Conservation (phyloP, 768 basidiomycete species). For the Trametes villosa region DNA sequence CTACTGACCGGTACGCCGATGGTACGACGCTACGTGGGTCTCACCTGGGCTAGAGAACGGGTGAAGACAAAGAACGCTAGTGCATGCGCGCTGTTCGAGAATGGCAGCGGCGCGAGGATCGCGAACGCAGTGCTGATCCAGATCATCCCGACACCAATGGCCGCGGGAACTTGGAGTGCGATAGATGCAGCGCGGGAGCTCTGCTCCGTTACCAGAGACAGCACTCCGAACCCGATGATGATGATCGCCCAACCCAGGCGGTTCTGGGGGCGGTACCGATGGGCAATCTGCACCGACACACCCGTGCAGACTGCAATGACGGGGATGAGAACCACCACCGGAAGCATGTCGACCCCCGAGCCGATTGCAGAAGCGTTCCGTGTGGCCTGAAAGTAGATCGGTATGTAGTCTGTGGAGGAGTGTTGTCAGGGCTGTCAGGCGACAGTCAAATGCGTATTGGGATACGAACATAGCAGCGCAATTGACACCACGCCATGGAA, state of each 20-base stretch:
- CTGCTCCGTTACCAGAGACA: constrained; percentile 34
- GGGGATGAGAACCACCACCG: constrained; percentile 37
- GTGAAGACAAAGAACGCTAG: constrained; percentile 37
- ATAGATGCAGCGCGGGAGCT: constrained; percentile 21
- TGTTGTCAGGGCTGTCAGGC: not conserved
- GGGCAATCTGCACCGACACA: constrained; percentile 29
- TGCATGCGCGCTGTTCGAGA: constrained; percentile 39
- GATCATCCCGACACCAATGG: constrained; percentile 36
- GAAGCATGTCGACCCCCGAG: constrained; percentile 43
- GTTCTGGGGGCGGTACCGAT: constrained; percentile 43
- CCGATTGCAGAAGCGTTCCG: constrained; percentile 41
- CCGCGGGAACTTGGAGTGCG: constrained; percentile 28
- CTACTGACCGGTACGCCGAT: not conserved
- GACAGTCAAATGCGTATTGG: not conserved
- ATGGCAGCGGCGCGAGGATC: constrained; percentile 26
- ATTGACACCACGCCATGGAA: constrained; percentile 33
- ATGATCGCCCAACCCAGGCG: constrained; percentile 41
- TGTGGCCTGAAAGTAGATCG: constrained; percentile 51
- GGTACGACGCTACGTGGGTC: not conserved
- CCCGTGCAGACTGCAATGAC: constrained; percentile 44
- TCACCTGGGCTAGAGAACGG: constrained; percentile 28
- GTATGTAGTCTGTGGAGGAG: constrained; percentile 40
- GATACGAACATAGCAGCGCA: constrained; percentile 23
- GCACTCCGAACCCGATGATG: constrained; percentile 40
- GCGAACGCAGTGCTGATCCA: constrained; percentile 14